Evolutionary conservation across 306 rosid species (phyloP).

Genomic region (Dalbergia cochinchinensis): DNA sequence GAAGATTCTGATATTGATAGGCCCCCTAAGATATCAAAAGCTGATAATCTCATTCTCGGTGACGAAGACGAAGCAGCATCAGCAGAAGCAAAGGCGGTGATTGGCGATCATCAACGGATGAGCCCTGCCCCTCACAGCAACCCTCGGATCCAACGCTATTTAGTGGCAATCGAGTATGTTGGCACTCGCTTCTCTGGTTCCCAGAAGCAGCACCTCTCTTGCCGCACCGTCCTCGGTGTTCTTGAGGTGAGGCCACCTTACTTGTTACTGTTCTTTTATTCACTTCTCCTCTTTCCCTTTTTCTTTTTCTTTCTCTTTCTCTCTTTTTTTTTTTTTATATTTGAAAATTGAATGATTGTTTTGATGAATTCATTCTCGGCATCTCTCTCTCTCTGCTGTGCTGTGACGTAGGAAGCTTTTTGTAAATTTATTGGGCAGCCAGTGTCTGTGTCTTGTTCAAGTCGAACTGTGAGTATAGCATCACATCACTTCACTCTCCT

Average conservation of each 20-base stretch:
- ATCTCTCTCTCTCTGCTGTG: no score
- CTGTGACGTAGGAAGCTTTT: constrained; percentile 79
- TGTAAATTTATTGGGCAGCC: constrained; percentile 84
- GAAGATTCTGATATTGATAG: constrained; percentile 55
- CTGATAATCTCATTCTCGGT: constrained; percentile 39
- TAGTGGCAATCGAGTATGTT: constrained; percentile 83
- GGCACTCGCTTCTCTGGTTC: constrained; percentile 92
- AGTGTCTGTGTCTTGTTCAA: constrained; percentile 77
- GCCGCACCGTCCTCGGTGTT: constrained; percentile 87
- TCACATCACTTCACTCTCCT: no score
- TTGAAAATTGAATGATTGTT: no score
- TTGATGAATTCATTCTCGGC: no score
- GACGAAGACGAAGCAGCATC: constrained; percentile 22
- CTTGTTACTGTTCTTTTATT: no score
- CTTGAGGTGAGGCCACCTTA: constrained; percentile 51
- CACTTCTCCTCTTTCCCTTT: no score
- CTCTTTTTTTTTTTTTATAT: no score
- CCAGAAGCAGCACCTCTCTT: constrained; percentile 81
- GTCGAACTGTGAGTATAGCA: constrained; percentile 82
- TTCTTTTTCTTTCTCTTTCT: no score
- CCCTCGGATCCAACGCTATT: constrained; percentile 68
- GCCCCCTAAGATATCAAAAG: constrained; percentile 67
- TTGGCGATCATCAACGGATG: constrained; percentile 49
- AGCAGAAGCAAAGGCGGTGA: not conserved
- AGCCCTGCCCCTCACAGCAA: not conserved